Evolutionary conservation across 2,329 filamentous ascomycete genomes (phyloP).

Genomic region (Scedosporium apiospermum): DNA sequence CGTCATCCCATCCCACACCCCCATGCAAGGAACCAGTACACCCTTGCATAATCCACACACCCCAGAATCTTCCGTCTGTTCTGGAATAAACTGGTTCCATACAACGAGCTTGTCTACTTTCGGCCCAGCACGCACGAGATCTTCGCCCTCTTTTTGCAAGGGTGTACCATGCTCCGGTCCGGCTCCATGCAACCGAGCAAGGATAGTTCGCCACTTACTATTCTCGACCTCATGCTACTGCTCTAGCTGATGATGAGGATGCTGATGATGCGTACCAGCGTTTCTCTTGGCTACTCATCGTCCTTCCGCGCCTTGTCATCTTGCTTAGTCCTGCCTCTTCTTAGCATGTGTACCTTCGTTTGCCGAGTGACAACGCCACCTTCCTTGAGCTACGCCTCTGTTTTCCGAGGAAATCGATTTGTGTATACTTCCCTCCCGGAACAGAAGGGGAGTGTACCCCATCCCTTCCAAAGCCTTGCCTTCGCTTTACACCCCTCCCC

Average conservation of each 20-base stretch:
- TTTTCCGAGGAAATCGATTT: not conserved
- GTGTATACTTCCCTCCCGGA: not conserved
- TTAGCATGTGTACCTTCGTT: not conserved
- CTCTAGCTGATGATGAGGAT: not conserved
- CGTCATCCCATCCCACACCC: conserved; percentile 1
- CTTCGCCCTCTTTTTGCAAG: not conserved
- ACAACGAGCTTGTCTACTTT: not conserved
- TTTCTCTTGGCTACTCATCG: not conserved
- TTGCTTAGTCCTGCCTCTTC: not conserved
- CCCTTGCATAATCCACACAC: not conserved
- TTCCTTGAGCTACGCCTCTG: not conserved
- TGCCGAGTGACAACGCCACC: not conserved
- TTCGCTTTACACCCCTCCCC: not conserved
- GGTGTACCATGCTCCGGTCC: not conserved
- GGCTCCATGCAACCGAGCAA: not conserved
- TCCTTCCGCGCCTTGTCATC: not conserved
- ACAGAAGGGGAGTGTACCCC: not conserved
- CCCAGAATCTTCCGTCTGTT: not conserved
- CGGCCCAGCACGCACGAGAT: not conserved
- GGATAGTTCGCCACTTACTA: not conserved
- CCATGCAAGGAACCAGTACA: not conserved
- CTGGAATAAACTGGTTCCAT: conserved; percentile 2
- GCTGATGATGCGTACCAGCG: not conserved
- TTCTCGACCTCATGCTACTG: not conserved
- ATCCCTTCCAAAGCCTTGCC: not conserved